Evolutionary conservation across 2,329 filamentous ascomycete genomes (phyloP).

Genomic region (Colletotrichum tamarilloi): DNA sequence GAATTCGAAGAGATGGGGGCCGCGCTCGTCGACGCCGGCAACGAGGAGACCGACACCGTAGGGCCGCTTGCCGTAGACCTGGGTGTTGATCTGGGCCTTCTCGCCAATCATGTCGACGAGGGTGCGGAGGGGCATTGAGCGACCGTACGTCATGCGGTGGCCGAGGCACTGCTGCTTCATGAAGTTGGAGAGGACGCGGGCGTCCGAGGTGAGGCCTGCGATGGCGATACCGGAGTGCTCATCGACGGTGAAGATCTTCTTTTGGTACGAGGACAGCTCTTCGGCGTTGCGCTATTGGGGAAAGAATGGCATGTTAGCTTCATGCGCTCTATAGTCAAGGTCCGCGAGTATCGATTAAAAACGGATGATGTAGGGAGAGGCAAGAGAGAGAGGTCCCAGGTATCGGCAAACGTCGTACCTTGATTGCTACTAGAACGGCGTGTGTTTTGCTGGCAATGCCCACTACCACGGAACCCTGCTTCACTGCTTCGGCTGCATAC

Average conservation of each 20-base stretch:
- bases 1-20: conserved; percentile 98
- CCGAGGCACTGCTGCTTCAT: conserved; percentile 99
- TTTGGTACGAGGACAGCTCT: conserved; percentile 99
- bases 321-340: not conserved
- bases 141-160: conserved; percentile 95
- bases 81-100: conserved; percentile 97
- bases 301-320: not conserved
- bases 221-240: conserved; percentile 96
- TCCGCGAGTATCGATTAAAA: not conserved
- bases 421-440: conserved; percentile 93
- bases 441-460: conserved; percentile 98
- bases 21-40: conserved; percentile 91
- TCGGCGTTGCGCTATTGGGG: conserved; percentile 89
- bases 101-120: conserved; percentile 94
- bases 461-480: conserved; percentile 98
- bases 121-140: conserved; percentile 88
- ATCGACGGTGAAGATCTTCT: conserved; percentile 98
- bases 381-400: not conserved
- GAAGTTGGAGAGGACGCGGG: conserved; percentile 99
- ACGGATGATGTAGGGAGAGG: not conserved
- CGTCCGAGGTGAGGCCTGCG: conserved; percentile 95
- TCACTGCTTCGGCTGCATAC: conserved; percentile 98
- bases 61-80: conserved; percentile 95
- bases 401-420: conserved; percentile 68
- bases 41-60: conserved; percentile 96